Base-by-base conservation (phyloP, 1,284 basidiomycete genomes). In the Irpex sp. region DNA sequence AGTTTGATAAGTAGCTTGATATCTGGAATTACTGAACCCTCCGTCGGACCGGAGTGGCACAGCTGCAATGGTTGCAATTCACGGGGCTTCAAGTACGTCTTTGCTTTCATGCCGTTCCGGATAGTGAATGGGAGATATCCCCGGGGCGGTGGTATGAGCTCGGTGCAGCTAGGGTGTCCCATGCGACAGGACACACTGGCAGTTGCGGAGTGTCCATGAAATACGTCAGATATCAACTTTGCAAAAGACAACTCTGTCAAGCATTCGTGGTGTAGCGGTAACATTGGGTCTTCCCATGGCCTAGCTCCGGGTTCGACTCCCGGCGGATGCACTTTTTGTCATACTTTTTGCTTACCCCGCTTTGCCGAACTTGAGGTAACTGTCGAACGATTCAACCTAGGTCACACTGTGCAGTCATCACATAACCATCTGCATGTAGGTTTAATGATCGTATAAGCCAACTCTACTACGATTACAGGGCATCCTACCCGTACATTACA, bases 231-330 rank as follows among this genome's bases (percentile, higher is more conserved):
- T 56, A 56, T 34, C 26, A 11, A 17, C 4, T 21, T 2, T 7
- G 49, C 8, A 17, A 17, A 51, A n/a, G 15, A 13, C 44, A 47
- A 47, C 9, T 47, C 44, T 13, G 5, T 1, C 13, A 66, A 58
- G 72, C 72, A 70, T 67, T 70, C 67, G 69, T 77, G 76, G 76
- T 75, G 76, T 77, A 77, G 68, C 72, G 76, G 76, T 77, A 77
- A 77, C 76, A 75, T 77, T 75, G 75, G 72, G 73, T 75, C 73
- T 77, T 77, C 76, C 76, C 76, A 76, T 66, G 79, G 80, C 79
- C 79, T 80, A 81, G 81, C 81, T 77, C 80, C 79, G 80, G 81
- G 80, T 82, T 82, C 81, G 81, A 82, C 77, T 82, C 81, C 81
- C 81, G 79, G 81, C 75, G 76, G 76, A 79, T 77, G 81, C 80